These are phyloP conservation scores for Pythium phragmiticola DNA, from an alignment of 352 stramenopile genomes.

Conservation along the genomic window DNA sequence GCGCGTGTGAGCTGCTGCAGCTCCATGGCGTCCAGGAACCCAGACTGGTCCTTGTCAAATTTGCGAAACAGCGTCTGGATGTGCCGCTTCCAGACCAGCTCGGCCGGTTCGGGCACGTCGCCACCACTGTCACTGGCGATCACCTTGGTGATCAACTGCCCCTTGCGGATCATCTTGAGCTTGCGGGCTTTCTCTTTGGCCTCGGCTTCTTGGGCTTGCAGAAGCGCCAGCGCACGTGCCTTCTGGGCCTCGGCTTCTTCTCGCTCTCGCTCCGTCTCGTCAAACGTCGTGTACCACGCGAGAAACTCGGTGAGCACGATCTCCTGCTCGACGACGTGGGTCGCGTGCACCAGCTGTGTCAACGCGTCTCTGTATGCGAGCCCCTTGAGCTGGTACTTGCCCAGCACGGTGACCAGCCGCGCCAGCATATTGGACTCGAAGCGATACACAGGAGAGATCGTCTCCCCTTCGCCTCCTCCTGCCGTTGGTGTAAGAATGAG, in stretches of 20 bases:
- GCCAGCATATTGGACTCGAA: constrained; percentile 64
- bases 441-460: constrained; percentile 12
- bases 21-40: constrained; percentile 52
- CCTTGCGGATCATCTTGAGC: constrained; percentile 37
- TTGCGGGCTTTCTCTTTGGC: constrained; percentile 39
- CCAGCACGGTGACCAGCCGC: constrained; percentile 46
- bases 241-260: constrained; percentile 45
- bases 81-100: constrained; percentile 25
- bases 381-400: constrained; percentile 53
- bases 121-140: constrained; percentile 13
- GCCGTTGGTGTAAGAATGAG: constrained; percentile 21
- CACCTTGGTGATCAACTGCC: constrained; percentile 30
- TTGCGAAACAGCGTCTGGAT: constrained; percentile 48
- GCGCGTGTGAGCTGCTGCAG: constrained; percentile 42
- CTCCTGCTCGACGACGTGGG: constrained; percentile 34
- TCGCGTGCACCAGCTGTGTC: constrained; percentile 36
- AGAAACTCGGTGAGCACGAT: constrained; percentile 51
- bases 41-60: constrained; percentile 57
- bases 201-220: constrained; percentile 44
- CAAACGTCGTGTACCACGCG: constrained; percentile 52
- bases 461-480: not conserved
- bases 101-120: constrained; percentile 11
- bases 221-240: constrained; percentile 38
- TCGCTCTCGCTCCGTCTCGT: constrained; percentile 43
- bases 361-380: constrained; percentile 51